Evolutionary conservation across 306 rosid species (phyloP).

Genomic region (Lablab purpureus): DNA sequence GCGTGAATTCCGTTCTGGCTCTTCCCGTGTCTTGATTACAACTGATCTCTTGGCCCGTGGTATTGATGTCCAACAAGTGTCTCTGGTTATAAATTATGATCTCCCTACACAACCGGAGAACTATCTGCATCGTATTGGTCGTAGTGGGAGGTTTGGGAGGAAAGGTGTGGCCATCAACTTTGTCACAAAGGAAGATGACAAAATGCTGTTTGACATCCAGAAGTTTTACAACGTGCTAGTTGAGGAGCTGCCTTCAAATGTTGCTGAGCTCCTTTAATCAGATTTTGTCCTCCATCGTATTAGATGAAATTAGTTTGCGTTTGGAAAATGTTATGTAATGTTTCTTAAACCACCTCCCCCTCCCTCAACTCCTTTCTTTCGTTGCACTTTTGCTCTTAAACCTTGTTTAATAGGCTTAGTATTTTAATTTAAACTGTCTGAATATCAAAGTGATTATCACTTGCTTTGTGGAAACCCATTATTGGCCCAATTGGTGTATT

Average conservation of each 20-base stretch:
- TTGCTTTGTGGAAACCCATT: conserved; percentile 52
- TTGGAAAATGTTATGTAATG: conserved; percentile 49
- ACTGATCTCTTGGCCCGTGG: conserved; percentile 89
- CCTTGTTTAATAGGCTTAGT: conserved; percentile 52
- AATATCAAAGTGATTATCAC: conserved; percentile 42
- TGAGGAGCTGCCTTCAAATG: conserved; percentile 87
- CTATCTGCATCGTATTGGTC: conserved; percentile 87
- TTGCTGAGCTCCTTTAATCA: conserved; percentile 80
- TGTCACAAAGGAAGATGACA: conserved; percentile 66
- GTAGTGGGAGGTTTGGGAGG: conserved; percentile 89
- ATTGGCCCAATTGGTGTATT: conserved; percentile 45
- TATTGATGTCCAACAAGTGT: conserved; percentile 87
- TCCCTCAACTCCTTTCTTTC: neutral
- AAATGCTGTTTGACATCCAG: conserved; percentile 81
- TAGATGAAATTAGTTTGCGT: conserved; percentile 44
- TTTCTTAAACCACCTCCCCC: neutral
- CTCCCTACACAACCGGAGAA: conserved; percentile 93
- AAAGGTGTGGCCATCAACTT: conserved; percentile 91
- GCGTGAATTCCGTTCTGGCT: conserved; percentile 88
- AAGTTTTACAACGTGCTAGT: conserved; percentile 74
- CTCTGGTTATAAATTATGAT: conserved; percentile 79
- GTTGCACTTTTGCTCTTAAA: conserved; percentile 23
- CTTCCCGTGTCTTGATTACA: conserved; percentile 80
- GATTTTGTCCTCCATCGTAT: conserved; percentile 53
- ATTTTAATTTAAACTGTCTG: conserved; percentile 47